Evolutionary conservation across 202 grass and related monocot genomes (phyloP).

Genomic region (Carex arenaria): DNA sequence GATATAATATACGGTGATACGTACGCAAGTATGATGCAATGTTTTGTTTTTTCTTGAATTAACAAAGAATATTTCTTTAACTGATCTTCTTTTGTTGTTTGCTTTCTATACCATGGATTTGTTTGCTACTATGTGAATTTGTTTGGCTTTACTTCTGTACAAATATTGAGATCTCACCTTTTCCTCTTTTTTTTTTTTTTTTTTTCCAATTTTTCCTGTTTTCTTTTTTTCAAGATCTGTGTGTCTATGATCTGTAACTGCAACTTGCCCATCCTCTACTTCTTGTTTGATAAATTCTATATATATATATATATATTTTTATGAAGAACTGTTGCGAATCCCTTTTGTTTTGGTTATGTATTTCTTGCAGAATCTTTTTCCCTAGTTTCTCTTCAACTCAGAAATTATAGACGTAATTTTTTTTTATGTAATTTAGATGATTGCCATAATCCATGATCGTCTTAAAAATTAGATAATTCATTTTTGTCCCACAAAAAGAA

Average conservation of each 20-base stretch:
- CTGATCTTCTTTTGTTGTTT: background rate
- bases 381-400: background rate
- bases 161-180: background rate
- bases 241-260: background rate
- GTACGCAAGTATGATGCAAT: background rate
- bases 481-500: background rate
- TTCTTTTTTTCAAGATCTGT: slow-evolving; percentile 1
- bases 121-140: background rate
- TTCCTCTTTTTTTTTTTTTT: background rate
- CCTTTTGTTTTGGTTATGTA: background rate
- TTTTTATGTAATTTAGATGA: background rate
- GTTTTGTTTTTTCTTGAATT: background rate
- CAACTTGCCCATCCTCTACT: background rate
- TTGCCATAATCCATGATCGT: background rate
- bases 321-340: background rate
- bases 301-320: background rate
- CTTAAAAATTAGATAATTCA: background rate
- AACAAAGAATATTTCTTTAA: background rate
- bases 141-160: background rate
- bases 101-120: background rate
- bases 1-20: background rate
- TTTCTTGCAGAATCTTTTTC: background rate
- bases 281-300: background rate
- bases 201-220: no score
- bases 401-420: background rate